Evolutionary conservation across 176 grass and related monocot species (phyloP).

Genomic region (Ensete ventricosum): DNA sequence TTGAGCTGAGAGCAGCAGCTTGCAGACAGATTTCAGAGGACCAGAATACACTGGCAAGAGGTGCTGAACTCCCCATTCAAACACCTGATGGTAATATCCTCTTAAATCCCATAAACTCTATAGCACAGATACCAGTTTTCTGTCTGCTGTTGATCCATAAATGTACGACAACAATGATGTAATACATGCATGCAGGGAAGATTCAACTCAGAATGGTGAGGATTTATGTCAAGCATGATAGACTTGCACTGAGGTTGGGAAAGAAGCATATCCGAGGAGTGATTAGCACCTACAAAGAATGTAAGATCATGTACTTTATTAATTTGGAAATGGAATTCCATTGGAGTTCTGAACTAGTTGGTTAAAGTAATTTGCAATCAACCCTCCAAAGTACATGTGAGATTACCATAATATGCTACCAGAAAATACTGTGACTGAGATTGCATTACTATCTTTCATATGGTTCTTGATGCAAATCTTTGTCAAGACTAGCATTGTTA

Average conservation of each 20-base stretch:
- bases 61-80: slow-evolving; percentile 21
- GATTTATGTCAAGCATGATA: slow-evolving; percentile 26
- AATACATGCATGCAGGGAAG: slow-evolving; percentile 29
- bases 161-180: neutral
- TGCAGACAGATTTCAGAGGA: slow-evolving; percentile 22
- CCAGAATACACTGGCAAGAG: slow-evolving; percentile 26
- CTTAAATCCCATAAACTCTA: neutral
- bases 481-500: neutral
- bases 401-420: too few relatives aligned
- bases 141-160: too few relatives aligned
- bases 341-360: too few relatives aligned
- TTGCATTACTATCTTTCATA: too few relatives aligned
- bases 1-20: slow-evolving; percentile 33
- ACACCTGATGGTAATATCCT: slow-evolving; percentile 30
- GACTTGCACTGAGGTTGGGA: slow-evolving; percentile 34
- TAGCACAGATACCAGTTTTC: too few relatives aligned
- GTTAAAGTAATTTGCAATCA: too few relatives aligned
- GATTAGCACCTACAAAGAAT: slow-evolving; percentile 39
- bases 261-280: slow-evolving; percentile 27
- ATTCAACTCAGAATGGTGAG: slow-evolving; percentile 41
- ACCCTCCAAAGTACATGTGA: too few relatives aligned
- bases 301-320: slow-evolving; percentile 16
- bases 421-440: too few relatives aligned
- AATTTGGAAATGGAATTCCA: neutral
- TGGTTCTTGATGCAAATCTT: too few relatives aligned